Percentiles rank a stretch among this genome's conserved stretches.
Evolutionary conservation across 768 basidiomycete species (phyloP).

Genomic region (Russula ochroleuca): DNA sequence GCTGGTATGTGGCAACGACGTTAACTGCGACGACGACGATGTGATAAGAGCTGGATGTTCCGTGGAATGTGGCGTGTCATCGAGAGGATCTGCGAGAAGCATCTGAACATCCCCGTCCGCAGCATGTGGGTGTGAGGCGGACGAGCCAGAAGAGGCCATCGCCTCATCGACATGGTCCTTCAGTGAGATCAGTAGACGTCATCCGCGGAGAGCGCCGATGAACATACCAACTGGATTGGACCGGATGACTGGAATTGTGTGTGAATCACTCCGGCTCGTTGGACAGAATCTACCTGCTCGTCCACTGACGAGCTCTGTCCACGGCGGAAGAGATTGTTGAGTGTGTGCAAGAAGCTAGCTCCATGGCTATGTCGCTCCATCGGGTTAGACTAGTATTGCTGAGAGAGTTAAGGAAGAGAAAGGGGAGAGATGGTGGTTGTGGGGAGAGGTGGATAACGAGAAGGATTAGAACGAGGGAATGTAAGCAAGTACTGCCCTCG

Average conservation of each 20-base stretch:
- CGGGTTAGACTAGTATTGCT: neutral
- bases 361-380: conserved; percentile 18
- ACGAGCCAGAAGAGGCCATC: neutral
- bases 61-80: neutral
- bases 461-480: neutral
- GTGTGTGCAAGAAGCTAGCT: conserved; percentile 2
- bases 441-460: neutral
- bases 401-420: neutral
- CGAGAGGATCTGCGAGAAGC: neutral
- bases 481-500: neutral
- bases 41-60: neutral
- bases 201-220: conserved; percentile 1
- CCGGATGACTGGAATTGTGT: conserved; percentile 1
- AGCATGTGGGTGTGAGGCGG: neutral
- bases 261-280: neutral
- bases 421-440: conserved; percentile 1
- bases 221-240: conserved; percentile 6
- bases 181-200: conserved; percentile 14
- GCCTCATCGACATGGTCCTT: neutral
- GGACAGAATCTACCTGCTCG: conserved; percentile 1
- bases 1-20: conserved; percentile 3
- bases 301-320: conserved; percentile 7
- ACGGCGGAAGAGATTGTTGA: conserved; percentile 17
- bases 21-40: conserved; percentile 5
- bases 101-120: conserved; percentile 16